Conservation (phyloP, 2,329 filamentous ascomycete species). For the Arthroderma uncinatum region DNA sequence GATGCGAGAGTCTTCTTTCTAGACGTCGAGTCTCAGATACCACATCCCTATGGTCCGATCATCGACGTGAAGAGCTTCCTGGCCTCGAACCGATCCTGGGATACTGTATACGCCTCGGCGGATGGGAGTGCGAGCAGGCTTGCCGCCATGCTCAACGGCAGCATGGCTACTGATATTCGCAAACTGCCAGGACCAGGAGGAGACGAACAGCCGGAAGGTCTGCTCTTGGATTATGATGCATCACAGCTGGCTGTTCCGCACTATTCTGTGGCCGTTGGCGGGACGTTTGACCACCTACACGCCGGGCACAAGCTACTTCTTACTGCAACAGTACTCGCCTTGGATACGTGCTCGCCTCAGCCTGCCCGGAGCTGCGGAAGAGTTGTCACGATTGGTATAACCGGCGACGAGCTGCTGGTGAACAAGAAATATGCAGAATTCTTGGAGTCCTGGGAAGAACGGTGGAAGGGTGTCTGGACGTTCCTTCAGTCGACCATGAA, state of each 20-base stretch:
- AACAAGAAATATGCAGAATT: constrained; percentile 81
- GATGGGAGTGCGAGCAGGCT: constrained; percentile 43
- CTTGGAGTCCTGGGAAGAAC: constrained; percentile 67
- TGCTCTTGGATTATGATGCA: neutral
- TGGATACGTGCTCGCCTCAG: constrained; percentile 41
- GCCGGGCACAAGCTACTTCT: constrained; percentile 92
- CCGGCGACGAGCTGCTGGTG: constrained; percentile 70
- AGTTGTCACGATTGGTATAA: constrained; percentile 70
- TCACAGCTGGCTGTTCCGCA: constrained; percentile 29
- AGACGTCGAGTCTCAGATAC: constrained; percentile 18
- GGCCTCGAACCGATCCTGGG: constrained; percentile 49
- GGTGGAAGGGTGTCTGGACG: constrained; percentile 56
- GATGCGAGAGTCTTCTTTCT: constrained; percentile 66
- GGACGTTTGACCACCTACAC: constrained; percentile 94
- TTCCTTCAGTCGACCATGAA: constrained; percentile 58
- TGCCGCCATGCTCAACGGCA: neutral
- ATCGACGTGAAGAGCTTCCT: constrained; percentile 44
- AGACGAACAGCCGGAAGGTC: neutral
- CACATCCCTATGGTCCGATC: constrained; percentile 28
- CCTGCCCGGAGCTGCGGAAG: constrained; percentile 23
- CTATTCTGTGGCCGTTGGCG: constrained; percentile 65
- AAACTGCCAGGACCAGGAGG: neutral
- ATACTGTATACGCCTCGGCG: constrained; percentile 42
- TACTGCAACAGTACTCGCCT: constrained; percentile 68
- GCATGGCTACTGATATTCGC: neutral